Percentiles rank a stretch among this genome's conserved stretches.
Conservation (phyloP, 306 rosid species). For the Rosa persica region DNA sequence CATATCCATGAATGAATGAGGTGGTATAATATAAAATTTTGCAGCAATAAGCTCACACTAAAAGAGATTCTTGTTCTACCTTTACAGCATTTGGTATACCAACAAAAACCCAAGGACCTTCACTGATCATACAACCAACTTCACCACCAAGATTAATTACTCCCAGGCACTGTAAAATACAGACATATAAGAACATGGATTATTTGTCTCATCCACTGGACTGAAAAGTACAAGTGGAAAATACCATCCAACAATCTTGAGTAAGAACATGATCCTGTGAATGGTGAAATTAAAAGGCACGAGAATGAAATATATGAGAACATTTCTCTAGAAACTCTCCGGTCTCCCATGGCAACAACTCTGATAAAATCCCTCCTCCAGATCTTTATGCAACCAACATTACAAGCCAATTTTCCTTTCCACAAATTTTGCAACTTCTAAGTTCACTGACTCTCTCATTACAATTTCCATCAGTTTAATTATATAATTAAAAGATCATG, state of each 20-base stretch:
- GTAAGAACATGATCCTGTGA: not conserved
- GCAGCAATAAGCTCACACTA: not conserved
- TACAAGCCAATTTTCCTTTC: not conserved
- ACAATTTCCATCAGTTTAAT: not conserved
- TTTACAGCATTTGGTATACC: conserved; percentile 78
- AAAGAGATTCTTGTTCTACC: conserved; percentile 44
- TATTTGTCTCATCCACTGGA: conserved; percentile 3
- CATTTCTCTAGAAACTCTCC: not conserved
- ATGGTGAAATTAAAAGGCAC: not conserved
- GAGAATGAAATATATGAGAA: not conserved
- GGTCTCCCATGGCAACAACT: not conserved
- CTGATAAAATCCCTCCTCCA: not conserved
- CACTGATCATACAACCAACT: conserved; percentile 91
- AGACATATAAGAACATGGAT: conserved; percentile 13
- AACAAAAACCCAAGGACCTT: conserved; percentile 97
- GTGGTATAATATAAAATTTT: conserved; percentile 14
- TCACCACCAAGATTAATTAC: conserved; percentile 75
- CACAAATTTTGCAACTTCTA: not conserved
- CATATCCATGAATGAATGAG: conserved; percentile 31
- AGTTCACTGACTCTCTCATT: not conserved
- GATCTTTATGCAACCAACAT: not conserved
- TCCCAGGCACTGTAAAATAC: conserved; percentile 58
- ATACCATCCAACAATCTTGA: not conserved
- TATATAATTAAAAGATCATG: not conserved
- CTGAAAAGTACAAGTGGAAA: not conserved